Evolutionary conservation across 2,329 filamentous ascomycete species (phyloP).

Genomic region (Colletotrichum echinochloae): DNA sequence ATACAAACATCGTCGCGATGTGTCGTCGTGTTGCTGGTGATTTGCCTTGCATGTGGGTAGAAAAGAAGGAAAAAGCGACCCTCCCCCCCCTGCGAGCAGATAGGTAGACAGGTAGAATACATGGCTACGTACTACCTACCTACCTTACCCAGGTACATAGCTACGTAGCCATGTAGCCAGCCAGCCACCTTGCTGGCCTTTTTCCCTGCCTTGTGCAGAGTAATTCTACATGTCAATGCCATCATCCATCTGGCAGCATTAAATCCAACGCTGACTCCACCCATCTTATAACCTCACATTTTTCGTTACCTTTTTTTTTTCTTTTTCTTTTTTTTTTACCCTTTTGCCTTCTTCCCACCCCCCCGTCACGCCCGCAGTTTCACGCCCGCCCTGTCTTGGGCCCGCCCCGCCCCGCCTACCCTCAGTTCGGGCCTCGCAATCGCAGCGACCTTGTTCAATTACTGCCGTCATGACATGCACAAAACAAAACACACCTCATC

Average conservation of each 20-base stretch:
- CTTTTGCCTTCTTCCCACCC: not conserved
- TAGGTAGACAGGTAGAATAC: too few relatives aligned
- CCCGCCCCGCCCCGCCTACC: not conserved
- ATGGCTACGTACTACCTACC: not conserved
- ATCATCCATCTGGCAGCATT: not conserved
- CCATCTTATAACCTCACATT: not conserved
- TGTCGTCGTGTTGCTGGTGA: not conserved
- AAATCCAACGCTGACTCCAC: not conserved
- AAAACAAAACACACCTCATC: not conserved
- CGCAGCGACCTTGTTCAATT: not conserved
- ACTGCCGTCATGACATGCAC: not conserved
- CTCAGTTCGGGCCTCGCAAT: not conserved
- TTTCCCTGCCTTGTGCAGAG: slow-evolving; percentile 9
- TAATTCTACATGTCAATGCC: not conserved
- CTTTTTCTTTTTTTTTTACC: not conserved
- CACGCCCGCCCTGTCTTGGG: too few relatives aligned
- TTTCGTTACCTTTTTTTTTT: not conserved
- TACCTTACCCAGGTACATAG: too few relatives aligned
- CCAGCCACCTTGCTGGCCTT: not conserved
- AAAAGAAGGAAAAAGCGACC: not conserved
- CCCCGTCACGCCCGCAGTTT: not conserved
- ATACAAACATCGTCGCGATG: slow-evolving; percentile 18
- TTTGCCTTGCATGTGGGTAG: not conserved
- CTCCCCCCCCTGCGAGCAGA: too few relatives aligned
- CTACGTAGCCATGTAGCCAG: too few relatives aligned